Evolutionary conservation across 371 early-diverging fungal species (phyloP).

Genomic region (Sporodiniella umbellata): DNA sequence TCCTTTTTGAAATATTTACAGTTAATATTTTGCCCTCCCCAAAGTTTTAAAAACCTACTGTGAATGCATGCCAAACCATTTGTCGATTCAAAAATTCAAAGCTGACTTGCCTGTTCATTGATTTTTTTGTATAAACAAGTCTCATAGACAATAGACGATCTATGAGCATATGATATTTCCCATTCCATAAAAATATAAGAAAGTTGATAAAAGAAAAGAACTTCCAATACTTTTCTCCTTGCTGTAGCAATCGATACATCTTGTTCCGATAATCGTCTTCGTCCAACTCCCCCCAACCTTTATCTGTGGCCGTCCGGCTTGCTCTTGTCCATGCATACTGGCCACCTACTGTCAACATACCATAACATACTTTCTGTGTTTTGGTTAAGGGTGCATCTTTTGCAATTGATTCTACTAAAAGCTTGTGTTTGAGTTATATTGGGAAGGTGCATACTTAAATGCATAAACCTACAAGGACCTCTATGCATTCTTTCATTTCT

Average conservation of each 20-base stretch:
- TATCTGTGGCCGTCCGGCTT: conserved; percentile 56
- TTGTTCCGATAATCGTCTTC: conserved; percentile 56
- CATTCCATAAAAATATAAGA: conserved; percentile 77
- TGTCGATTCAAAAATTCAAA: conserved; percentile 93
- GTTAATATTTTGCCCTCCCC: too few species aligned
- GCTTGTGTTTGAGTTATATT: not conserved
- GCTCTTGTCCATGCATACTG: conserved; percentile 70
- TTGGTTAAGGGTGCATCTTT: conserved; percentile 58
- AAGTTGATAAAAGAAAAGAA: conserved; percentile 74
- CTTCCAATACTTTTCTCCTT: conserved; percentile 64
- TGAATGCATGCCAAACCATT: conserved; percentile 93
- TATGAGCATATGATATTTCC: conserved; percentile 74
- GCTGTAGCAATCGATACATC: conserved; percentile 64
- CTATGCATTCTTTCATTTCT: conserved; percentile 69
- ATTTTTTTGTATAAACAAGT: conserved; percentile 76
- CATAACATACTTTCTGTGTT: conserved; percentile 60
- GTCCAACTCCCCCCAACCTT: conserved; percentile 81
- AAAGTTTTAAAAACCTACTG: conserved; percentile 48
- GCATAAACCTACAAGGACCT: conserved; percentile 51
- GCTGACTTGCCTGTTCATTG: conserved; percentile 74
- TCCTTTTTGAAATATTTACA: too few species aligned
- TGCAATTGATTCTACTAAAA: conserved; percentile 59
- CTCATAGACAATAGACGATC: conserved; percentile 82
- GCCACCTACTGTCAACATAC: conserved; percentile 65
- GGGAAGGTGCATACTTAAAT: not conserved